These are phyloP conservation scores for Xylona heveae DNA, from an alignment of 495 filamentous ascomycete species.

Conservation along the genomic window DNA sequence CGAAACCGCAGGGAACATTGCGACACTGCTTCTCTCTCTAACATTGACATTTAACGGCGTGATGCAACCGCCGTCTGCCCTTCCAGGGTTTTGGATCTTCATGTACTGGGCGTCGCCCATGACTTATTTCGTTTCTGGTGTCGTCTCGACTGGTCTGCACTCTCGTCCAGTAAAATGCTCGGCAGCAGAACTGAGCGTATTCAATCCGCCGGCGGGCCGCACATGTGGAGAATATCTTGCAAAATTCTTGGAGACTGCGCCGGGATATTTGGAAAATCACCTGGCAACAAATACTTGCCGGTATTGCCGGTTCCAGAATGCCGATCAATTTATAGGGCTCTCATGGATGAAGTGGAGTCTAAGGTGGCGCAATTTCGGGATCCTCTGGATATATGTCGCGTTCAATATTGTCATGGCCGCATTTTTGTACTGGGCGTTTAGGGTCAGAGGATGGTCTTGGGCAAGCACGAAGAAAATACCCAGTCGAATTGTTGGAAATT, in stretches of 20 bases:
- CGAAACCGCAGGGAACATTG: conserved; percentile 31
- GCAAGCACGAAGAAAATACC: too few species aligned
- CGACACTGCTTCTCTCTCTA: conserved; percentile 38
- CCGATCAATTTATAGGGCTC: not conserved
- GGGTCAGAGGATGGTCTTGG: too few species aligned
- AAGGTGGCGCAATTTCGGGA: conserved; percentile 46
- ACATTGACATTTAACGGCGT: conserved; percentile 41
- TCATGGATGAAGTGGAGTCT: not conserved
- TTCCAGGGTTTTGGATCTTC: conserved; percentile 32
- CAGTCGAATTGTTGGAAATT: too few species aligned
- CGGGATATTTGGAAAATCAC: not conserved
- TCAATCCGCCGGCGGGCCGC: not conserved
- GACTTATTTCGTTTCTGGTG: conserved; percentile 34
- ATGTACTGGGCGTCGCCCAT: conserved; percentile 32
- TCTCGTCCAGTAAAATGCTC: conserved; percentile 20
- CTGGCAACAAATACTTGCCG: not conserved
- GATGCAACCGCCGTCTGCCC: conserved; percentile 25
- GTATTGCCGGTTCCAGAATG: not conserved
- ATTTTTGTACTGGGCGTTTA: conserved; percentile 33
- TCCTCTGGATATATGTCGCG: conserved; percentile 30
- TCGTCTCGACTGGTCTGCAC: conserved; percentile 26
- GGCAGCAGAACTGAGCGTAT: not conserved
- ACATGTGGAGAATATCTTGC: too few species aligned
- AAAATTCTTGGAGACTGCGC: conserved; percentile 19
- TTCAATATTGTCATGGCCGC: conserved; percentile 35